phyloP scores from a whole-genome alignment of 306 rosid genomes.

The Chamaecrista fasciculata region DNA sequence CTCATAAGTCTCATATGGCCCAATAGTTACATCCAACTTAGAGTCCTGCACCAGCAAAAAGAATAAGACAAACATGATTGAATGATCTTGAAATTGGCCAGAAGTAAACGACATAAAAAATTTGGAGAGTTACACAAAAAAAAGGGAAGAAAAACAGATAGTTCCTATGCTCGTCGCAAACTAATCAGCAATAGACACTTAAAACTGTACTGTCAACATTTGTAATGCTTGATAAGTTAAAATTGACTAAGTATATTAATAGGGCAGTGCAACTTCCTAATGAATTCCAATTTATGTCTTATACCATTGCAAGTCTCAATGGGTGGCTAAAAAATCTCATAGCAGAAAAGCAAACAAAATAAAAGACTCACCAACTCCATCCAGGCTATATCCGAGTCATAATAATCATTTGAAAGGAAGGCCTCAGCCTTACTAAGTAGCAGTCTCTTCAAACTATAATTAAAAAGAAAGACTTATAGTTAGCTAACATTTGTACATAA shows the following conservation, averaged over 20 bases:
- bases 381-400: constrained; percentile 92
- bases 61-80: constrained; percentile 20
- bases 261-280: no score
- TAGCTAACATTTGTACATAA: constrained; percentile 16
- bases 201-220: background rate
- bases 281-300: no score
- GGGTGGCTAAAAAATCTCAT: background rate
- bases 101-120: no score
- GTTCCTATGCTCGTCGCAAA: background rate
- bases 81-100: constrained; percentile 28
- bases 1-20: constrained; percentile 96
- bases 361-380: constrained; percentile 81
- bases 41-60: constrained; percentile 60
- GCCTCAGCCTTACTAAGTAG: constrained; percentile 90
- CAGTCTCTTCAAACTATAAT: constrained; percentile 78
- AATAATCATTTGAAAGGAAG: constrained; percentile 87
- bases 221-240: background rate
- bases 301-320: constrained; percentile 9
- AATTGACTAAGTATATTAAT: background rate
- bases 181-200: background rate
- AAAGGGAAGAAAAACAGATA: background rate
- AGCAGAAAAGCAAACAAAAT: constrained; percentile 17
- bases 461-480: constrained; percentile 31
- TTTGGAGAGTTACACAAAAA: background rate
- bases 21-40: constrained; percentile 84